Conservation (phyloP, 176 grass and related monocot genomes). For the Puccinellia tenuiflora region DNA sequence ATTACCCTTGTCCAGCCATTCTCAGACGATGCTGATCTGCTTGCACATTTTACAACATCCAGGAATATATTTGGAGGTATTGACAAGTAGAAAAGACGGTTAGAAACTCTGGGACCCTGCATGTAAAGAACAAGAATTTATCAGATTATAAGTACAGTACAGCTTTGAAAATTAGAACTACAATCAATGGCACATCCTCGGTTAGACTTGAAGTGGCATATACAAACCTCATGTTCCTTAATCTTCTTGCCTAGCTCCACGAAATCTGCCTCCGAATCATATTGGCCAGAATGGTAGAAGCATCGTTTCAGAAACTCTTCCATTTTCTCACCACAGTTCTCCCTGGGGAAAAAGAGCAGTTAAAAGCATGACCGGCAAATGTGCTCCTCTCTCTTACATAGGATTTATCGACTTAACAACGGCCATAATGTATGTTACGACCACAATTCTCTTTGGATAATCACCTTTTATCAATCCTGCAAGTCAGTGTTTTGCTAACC, state of each 20-base stretch:
- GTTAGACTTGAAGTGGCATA: conserved; percentile 12
- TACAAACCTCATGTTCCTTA: conserved; percentile 75
- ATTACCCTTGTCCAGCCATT: conserved; percentile 95
- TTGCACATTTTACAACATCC: conserved; percentile 94
- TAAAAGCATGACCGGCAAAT: conserved; percentile 1
- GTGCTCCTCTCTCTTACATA: not conserved
- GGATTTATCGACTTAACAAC: not conserved
- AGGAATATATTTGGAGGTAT: conserved; percentile 98
- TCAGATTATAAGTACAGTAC: not conserved
- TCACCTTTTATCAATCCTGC: conserved; percentile 93
- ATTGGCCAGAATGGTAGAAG: conserved; percentile 99
- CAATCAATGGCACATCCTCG: not conserved
- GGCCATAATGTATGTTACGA: not conserved
- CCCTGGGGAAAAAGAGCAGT: conserved; percentile 44
- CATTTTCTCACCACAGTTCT: conserved; percentile 96
- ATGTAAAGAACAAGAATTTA: conserved; percentile 15
- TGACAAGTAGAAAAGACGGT: conserved; percentile 86
- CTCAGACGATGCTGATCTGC: conserved; percentile 65
- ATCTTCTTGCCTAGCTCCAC: conserved; percentile 77
- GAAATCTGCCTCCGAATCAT: conserved; percentile 80
- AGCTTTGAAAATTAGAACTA: not conserved
- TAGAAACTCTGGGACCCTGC: conserved; percentile 74
- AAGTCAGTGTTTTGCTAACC: conserved; percentile 91
- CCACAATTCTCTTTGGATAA: not conserved
- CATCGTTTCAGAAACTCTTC: conserved; percentile 90